Conservation (phyloP, 2,329 filamentous ascomycete genomes). For the Diaporthe eres region DNA sequence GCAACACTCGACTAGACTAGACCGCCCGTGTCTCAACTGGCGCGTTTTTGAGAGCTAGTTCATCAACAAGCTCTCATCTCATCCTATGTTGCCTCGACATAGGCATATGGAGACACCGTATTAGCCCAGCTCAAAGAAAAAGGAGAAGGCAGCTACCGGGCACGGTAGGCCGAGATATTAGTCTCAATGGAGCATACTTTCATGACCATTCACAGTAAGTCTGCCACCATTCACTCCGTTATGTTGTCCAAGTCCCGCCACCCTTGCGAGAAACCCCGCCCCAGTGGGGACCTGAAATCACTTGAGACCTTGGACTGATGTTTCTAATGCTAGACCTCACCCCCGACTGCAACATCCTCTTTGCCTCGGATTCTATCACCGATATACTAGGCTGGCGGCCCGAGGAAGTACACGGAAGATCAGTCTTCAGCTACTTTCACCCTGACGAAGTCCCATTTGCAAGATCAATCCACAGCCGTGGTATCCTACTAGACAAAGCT, state of each 20-base stretch:
- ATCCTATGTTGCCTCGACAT: slow-evolving; percentile 27
- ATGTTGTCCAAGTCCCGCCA: slow-evolving; percentile 4
- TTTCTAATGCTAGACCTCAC: slow-evolving; percentile 72
- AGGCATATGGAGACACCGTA: slow-evolving; percentile 45
- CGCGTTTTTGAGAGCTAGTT: slow-evolving; percentile 36
- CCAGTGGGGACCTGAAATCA: slow-evolving; percentile 26
- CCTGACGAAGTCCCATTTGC: slow-evolving; percentile 84
- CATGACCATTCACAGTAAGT: slow-evolving; percentile 90
- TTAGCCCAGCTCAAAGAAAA: slow-evolving; percentile 43
- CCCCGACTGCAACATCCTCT: slow-evolving; percentile 83
- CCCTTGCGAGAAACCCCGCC: background rate
- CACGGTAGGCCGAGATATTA: slow-evolving; percentile 39
- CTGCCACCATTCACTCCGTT: slow-evolving; percentile 35
- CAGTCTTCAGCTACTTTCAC: slow-evolving; percentile 90
- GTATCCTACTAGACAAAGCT: slow-evolving; percentile 85
- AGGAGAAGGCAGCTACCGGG: slow-evolving; percentile 13
- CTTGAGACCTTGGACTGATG: background rate
- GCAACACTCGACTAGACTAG: slow-evolving; percentile 27
- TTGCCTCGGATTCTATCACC: slow-evolving; percentile 85
- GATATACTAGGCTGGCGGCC: slow-evolving; percentile 87
- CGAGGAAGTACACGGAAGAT: slow-evolving; percentile 80
- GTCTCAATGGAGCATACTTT: slow-evolving; percentile 84
- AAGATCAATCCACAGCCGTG: slow-evolving; percentile 78
- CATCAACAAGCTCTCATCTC: slow-evolving; percentile 32
- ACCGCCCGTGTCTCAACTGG: slow-evolving; percentile 39